A percentile compares a stretch with the other conserved stretches of the same genome.
phyloP scores from a whole-genome alignment of 148 eudicot genomes.

The Bassia scoparia region DNA sequence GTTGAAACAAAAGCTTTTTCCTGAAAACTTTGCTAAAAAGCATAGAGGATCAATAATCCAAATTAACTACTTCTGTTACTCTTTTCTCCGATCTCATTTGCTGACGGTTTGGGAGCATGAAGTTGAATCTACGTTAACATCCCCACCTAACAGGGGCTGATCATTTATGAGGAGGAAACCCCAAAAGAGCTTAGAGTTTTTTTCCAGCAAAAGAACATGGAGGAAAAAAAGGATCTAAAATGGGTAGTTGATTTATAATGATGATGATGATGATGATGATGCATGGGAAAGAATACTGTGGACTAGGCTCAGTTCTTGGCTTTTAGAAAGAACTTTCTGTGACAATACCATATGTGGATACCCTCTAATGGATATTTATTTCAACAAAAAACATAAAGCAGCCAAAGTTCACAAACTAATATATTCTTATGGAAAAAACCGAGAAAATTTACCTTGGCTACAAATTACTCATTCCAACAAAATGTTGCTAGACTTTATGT shows the following conservation, averaged over 20 bases:
- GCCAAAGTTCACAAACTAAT: not conserved
- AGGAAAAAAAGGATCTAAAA: not conserved
- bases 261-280: too few species aligned
- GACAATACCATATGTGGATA: not conserved
- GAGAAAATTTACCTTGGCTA: constrained; percentile 49
- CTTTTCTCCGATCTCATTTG: too few species aligned
- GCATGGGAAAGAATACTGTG: not conserved
- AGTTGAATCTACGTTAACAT: too few species aligned
- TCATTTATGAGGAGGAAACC: not conserved
- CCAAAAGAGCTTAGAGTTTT: not conserved
- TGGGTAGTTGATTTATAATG: not conserved
- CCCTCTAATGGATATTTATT: not conserved
- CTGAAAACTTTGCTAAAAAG: not conserved
- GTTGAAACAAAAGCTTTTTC: not conserved
- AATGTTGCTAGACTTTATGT: constrained; percentile 95
- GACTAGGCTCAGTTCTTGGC: not conserved
- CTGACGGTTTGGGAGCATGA: too few species aligned
- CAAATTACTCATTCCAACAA: constrained; percentile 71
- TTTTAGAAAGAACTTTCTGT: not conserved
- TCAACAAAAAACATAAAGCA: not conserved
- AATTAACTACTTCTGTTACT: too few species aligned
- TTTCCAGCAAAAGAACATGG: not conserved
- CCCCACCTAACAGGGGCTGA: not conserved
- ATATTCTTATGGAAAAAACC: constrained; percentile 4
- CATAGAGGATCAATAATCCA: not conserved